Evolutionary conservation across 2,329 filamentous ascomycete genomes (phyloP), one percentile per base, ranked within the genome.

Genomic region (Xylaria arbuscula): DNA sequence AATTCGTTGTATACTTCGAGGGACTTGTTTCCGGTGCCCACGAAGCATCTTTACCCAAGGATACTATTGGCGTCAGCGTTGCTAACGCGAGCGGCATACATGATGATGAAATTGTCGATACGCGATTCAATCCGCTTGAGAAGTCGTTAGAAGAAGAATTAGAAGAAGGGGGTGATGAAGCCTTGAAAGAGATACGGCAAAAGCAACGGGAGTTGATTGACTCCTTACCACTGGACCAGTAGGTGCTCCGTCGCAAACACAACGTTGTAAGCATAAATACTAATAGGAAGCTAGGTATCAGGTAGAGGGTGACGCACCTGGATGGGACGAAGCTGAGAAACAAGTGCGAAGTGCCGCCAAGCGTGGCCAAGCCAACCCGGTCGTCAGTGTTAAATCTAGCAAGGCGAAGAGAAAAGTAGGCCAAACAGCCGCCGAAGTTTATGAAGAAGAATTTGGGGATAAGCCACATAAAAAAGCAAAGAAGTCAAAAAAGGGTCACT

Each of bases 131-230:
- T 62, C 91, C 93, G 0, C 82, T 97, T n/a, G 86, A 90, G 58
- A 87, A 87, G 53, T 85, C 87, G 6, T 83, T 98, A 7, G 89
- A 93, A 36, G 92, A 96, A 10, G 96, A 98, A 80, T 85, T 98
- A 19, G 90, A 91, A 63, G 93, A 96, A 77, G 94, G 90, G 17
- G 94, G 91, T 1, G 89, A 95, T 69, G 91, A 96, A 79, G 89
- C 92, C 32, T 81, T 93, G 69, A 85, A 84, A 56, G 89, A 88
- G 67, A 83, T 97, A 75, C 88, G 88, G 73, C 90, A 92, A 80
- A 93, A 95, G 81, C 93, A 97, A 80, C 89, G 92, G 75, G 92
- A 93, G 73, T 84, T 98, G 72, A 97, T 98, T 76, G 93, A 98
- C 83, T 92, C 94, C 70, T 83, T 98, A 70, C 94, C 95, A 53